Evolutionary conservation across 768 basidiomycete genomes (phyloP), one percentile per base, ranked within the genome.

Genomic region (Amanita subjunquillea): DNA sequence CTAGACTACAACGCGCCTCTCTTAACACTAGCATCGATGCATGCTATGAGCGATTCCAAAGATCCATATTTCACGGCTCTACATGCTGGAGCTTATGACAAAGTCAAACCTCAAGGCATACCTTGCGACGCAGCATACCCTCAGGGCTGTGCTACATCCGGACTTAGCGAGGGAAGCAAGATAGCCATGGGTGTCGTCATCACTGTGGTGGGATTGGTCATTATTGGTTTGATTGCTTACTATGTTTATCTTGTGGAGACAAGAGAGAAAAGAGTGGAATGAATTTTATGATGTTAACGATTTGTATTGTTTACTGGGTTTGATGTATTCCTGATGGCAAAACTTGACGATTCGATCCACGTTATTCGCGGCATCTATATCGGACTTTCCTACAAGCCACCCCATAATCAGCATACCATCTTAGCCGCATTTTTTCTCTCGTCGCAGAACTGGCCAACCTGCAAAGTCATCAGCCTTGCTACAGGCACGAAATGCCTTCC

Each of bases 401-500:
- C 73, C 15, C 56, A 70, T 6, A 69, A 70, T 1, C 76, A 86
- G 55, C 86, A 75, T 66, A 87, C 85, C 22, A 67, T 89, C 49
- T 64, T 85, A 0, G 83, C 88, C 4, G 74, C 78, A 2, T 74
- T 91, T 54, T 72, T 66, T 41, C 67, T 74, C 32, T 60, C 65
- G 6, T 53, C 43, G 15, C 25, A 43, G 30, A 56, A 61, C 4
- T 36, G 37, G 17, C 42, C 53, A 12, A 56, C 62, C 8, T 51
- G 63, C 39, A 81, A 86, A 58, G 66, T 83, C 53, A 78, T 92
- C 40, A 84, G 86, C 30, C 60, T 93, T 3, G 83, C 77, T 0
- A 88, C 91, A 6, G 93, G 94, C 9, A 85, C 87, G 3, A 95
- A 95, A 69, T 91, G 88, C 59, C 75, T 93, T 0, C 88, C 94